Evolutionary conservation across 228 moss, liverwort and hornwort genomes (phyloP).

Genomic region (Sphagnum magellanicum): DNA sequence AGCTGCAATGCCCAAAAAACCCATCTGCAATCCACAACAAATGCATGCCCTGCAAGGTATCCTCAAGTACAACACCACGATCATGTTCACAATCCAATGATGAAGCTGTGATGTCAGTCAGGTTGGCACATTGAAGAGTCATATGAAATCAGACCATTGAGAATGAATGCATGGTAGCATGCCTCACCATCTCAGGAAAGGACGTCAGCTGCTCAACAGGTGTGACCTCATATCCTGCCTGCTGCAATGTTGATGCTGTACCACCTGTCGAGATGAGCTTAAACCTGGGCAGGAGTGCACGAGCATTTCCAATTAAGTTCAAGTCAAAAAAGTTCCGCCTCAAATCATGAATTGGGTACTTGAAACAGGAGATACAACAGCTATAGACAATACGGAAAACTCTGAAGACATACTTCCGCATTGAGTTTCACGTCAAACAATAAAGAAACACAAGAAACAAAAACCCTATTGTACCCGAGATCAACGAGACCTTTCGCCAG

Average conservation of each 20-base stretch:
- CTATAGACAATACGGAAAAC: not conserved
- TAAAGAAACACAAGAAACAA: not conserved
- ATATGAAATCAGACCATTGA: not conserved
- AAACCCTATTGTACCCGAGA: slow-evolving; percentile 48
- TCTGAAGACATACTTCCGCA: not conserved
- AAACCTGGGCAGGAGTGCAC: slow-evolving; percentile 10
- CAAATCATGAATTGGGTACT: not conserved
- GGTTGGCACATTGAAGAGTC: no score
- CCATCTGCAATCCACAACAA: no score
- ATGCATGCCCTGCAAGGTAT: no score
- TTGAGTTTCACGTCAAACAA: not conserved
- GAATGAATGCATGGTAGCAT: no score
- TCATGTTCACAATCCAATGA: no score
- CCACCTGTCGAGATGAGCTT: slow-evolving; percentile 91
- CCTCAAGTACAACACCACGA: no score
- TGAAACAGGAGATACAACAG: not conserved
- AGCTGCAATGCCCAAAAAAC: no score
- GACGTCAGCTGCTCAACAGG: slow-evolving; percentile 81
- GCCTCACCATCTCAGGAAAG: slow-evolving; percentile 79
- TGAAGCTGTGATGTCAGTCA: no score
- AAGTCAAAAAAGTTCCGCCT: not conserved
- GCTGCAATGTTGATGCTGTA: slow-evolving; percentile 71
- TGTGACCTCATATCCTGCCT: slow-evolving; percentile 68
- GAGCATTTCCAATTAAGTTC: not conserved
- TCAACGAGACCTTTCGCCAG: slow-evolving; percentile 77